Evolutionary conservation across 768 basidiomycete genomes (phyloP), one percentile per base, ranked within the genome.

Genomic region (Flagelloscypha sp.): DNA sequence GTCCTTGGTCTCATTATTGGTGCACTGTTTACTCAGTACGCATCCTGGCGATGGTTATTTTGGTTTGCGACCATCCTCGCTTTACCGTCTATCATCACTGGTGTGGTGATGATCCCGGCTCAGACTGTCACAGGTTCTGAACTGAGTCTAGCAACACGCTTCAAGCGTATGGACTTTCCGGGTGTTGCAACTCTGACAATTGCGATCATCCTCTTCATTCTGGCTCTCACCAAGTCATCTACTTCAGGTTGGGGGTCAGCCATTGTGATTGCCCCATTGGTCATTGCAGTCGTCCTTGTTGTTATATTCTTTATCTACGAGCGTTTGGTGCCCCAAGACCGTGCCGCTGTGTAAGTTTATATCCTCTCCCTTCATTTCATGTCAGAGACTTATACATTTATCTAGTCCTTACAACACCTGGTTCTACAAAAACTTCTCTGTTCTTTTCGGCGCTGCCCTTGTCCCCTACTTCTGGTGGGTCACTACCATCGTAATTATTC

Each of bases 281-380:
- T 72, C 7, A 44, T 75, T 21, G 66, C 73, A 4, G 46, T 71
- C 38, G 22, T 63, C 7, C 41, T 69, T 7, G 46, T 54, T 24
- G 43, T 52, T 19, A 50, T 35, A 1, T 79, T 79, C 57, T 70
- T 78, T 52, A 52, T 61, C 33, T 76, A 66, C 63, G 73, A 77
- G 43, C 50, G 61, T 7, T 28, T 45, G 1, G 48, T 72, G 10
- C 65, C 63, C 2, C 43, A 46, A 11, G 52, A 66, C 9, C 48
- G 46, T 5, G 72, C 75, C 7, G 62, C 65, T 4, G 48, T 70
- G 66, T 68, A 44, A 28, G 63, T 33, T 28, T 9, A 2, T 8
- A n/a, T 34, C 21, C 18, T 27, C 15, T 16, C 20, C 7, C n/a
- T 12, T 10, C 18, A 30, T 17, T 30, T 27, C 15, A 18, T 24